Evolutionary conservation across 192 early-diverging fungal genomes (phyloP).

Genomic region (Geranomyces michiganensis): DNA sequence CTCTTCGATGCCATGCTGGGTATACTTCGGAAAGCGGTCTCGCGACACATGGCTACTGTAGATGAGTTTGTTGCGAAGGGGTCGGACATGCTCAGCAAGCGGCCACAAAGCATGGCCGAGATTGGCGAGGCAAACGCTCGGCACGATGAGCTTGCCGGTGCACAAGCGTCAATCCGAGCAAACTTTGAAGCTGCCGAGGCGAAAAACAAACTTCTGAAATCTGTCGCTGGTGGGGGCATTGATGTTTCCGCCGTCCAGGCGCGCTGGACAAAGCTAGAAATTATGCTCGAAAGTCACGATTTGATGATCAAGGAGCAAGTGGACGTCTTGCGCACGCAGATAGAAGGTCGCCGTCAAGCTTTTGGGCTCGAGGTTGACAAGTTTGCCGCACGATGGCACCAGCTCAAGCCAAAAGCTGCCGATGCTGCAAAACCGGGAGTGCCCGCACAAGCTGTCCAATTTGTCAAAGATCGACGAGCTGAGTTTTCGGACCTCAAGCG

Average conservation of each 20-base stretch:
- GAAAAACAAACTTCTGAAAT: slow-evolving; percentile 60
- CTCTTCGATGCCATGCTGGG: slow-evolving; percentile 57
- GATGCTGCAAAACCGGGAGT: slow-evolving; percentile 20
- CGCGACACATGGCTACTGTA: slow-evolving; percentile 41
- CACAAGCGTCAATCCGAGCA: slow-evolving; percentile 40
- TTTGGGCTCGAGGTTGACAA: slow-evolving; percentile 51
- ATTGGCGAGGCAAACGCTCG: slow-evolving; percentile 55
- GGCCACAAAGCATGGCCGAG: slow-evolving; percentile 57
- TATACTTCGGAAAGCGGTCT: slow-evolving; percentile 41
- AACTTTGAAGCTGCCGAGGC: slow-evolving; percentile 58
- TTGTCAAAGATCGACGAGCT: slow-evolving; percentile 45
- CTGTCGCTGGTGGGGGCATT: slow-evolving; percentile 52
- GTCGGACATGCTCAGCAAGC: slow-evolving; percentile 47
- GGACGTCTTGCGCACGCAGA: slow-evolving; percentile 51
- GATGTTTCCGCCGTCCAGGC: slow-evolving; percentile 48
- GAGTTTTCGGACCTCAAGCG: slow-evolving; percentile 51
- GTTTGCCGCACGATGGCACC: slow-evolving; percentile 54
- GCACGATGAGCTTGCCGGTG: slow-evolving; percentile 53
- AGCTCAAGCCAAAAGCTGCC: slow-evolving; percentile 52
- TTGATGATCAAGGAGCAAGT: slow-evolving; percentile 64
- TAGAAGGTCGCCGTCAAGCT: slow-evolving; percentile 46
- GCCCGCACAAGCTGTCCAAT: slow-evolving; percentile 38
- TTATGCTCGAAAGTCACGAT: slow-evolving; percentile 64
- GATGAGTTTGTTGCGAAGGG: slow-evolving; percentile 57
- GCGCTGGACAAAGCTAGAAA: slow-evolving; percentile 58